Conservation (phyloP, 2,329 filamentous ascomycete genomes). For the Cladosporium sp. region DNA sequence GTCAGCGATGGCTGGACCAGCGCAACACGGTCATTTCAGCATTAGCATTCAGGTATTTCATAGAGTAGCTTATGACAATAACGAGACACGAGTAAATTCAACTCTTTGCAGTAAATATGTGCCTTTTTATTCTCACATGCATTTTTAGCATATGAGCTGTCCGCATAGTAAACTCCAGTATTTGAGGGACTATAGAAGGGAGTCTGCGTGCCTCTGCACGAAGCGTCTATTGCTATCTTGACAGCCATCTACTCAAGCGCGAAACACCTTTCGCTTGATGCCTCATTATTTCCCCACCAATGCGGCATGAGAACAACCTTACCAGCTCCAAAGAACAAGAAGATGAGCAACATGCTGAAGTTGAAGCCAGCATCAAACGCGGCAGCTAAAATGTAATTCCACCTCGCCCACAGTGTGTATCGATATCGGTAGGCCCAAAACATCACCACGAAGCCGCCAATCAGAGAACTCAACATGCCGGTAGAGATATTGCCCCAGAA, state of each 20-base stretch:
- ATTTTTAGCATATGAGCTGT: too few species aligned
- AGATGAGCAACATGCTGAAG: conserved; percentile 58
- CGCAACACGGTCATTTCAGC: too few species aligned
- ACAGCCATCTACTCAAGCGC: conserved; percentile 28
- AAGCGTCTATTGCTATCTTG: too few species aligned
- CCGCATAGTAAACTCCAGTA: too few species aligned
- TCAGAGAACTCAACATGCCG: conserved; percentile 37
- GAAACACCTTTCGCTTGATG: conserved; percentile 57
- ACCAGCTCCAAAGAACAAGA: conserved; percentile 55
- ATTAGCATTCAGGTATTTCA: too few species aligned
- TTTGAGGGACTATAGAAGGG: too few species aligned
- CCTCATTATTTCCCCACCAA: conserved; percentile 60
- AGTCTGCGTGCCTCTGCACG: too few species aligned
- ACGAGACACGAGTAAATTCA: too few species aligned
- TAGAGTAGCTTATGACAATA: too few species aligned
- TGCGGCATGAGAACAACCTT: conserved; percentile 57
- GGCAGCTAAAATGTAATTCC: conserved; percentile 59
- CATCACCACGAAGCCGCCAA: conserved; percentile 60
- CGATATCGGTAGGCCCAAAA: conserved; percentile 54
- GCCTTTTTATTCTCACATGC: too few species aligned
- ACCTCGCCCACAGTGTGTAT: conserved; percentile 56
- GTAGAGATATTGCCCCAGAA: conserved; percentile 62
- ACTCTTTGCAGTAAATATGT: too few species aligned
- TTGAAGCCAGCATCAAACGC: conserved; percentile 62
- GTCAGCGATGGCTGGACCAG: background rate